phyloP scores from a whole-genome alignment of 1,284 basidiomycete species.

The Ustilago trichophora region DNA sequence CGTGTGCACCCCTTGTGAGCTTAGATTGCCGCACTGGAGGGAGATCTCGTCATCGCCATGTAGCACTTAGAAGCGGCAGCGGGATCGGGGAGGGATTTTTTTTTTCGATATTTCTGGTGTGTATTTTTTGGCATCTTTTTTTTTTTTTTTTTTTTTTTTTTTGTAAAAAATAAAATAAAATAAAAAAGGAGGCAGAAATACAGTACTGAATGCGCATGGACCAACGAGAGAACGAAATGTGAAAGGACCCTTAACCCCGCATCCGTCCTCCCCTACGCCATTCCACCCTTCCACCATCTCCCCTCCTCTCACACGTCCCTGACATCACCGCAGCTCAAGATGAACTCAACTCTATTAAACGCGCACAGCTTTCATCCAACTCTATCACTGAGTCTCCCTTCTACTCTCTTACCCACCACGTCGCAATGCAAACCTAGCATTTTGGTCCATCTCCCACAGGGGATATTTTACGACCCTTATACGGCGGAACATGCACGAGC shows the following conservation, averaged over 20 bases:
- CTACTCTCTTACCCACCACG: not conserved
- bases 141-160: not conserved
- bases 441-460: conserved; percentile 21
- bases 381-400: not conserved
- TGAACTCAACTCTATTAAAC: not conserved
- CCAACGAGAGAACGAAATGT: too few relatives aligned
- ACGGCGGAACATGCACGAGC: conserved; percentile 5
- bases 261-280: not conserved
- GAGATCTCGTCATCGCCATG: too few relatives aligned
- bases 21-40: too few relatives aligned
- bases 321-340: not conserved
- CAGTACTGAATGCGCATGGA: not conserved
- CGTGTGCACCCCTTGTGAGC: too few relatives aligned
- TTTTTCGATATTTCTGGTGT: too few relatives aligned
- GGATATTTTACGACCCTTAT: conserved; percentile 37
- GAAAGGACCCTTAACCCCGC: too few relatives aligned
- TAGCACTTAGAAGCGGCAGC: too few relatives aligned
- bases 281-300: not conserved
- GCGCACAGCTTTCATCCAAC: conserved; percentile 18
- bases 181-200: too few relatives aligned
- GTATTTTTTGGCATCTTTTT: too few relatives aligned
- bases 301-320: not conserved
- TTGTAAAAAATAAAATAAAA: too few relatives aligned
- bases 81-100: too few relatives aligned
- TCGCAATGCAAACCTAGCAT: conserved; percentile 10